Evolutionary conservation across 1,139 yeast genomes (phyloP), one percentile per base, ranked within the genome.

Genomic region (Protomyces inouyei): DNA sequence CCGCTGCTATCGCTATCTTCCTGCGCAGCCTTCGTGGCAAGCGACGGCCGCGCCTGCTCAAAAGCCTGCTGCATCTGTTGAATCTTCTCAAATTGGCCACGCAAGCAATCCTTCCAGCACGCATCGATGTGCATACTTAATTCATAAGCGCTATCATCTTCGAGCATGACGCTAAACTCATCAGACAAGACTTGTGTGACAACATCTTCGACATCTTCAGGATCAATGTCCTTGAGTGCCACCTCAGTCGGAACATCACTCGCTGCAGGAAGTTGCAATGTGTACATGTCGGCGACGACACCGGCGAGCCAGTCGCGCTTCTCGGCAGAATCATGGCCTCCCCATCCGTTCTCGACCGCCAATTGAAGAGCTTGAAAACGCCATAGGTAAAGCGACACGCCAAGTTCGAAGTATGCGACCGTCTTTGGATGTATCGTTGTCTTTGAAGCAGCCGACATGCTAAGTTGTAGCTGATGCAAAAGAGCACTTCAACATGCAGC

Each of bases 301-400:
- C 91, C 96, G 2, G 91, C 85, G 67, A 92, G 81, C 98, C 98
- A 95, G 73, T 93, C 98, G 72, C 99, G 82, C 75, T 93, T 93
- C 57, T 89, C 98, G 0, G 81, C 83, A 12, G 96, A 87, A 55
- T 88, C 88, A 16, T 96, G 84, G 1, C 98, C 99, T 67, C 98
- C 99, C 98, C 98, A 93, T 48, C 81, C 79, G 73, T 88, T 89
- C n/a, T 85, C 95, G n/a, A 95, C 98, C 0, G 98, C 98, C 0
- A 89, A 86, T 61, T 83, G 81, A 65, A 93, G 79, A 55, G 88
- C 93, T 68, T 90, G 95, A 98, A 98, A 93, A 35, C 63, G 63
- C 63, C 63, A 59, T 37, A 59, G 63, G 52, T 52, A 45, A 0
- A 59, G 45, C 23, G 63, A 59, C 40, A 59, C 63, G 38, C 57